Conservation (phyloP, 1,284 basidiomycete species). For the Naganishia sp. region DNA sequence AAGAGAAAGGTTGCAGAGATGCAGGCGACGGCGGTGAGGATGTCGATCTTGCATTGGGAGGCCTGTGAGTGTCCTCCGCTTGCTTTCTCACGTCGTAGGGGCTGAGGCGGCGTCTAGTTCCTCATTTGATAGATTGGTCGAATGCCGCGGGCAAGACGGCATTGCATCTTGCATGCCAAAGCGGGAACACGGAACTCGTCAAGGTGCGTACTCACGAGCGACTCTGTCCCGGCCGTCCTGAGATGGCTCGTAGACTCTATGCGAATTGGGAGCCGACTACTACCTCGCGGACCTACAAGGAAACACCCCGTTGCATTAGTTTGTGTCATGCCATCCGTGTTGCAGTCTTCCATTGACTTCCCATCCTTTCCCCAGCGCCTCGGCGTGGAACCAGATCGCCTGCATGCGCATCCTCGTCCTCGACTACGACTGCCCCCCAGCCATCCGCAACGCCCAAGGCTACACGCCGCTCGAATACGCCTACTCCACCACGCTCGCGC, state of each 20-base stretch:
- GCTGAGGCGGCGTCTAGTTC: constrained; percentile 44
- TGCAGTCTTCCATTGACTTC: background rate
- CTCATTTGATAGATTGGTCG: constrained; percentile 84
- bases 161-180: constrained; percentile 80
- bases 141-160: constrained; percentile 86
- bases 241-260: constrained; percentile 66
- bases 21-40: constrained; percentile 69
- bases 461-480: constrained; percentile 76
- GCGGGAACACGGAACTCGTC: constrained; percentile 84
- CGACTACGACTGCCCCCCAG: constrained; percentile 55
- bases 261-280: constrained; percentile 81
- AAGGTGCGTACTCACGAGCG: constrained; percentile 56
- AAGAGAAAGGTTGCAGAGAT: constrained; percentile 54
- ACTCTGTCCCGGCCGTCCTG: background rate
- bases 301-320: constrained; percentile 92
- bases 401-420: constrained; percentile 77
- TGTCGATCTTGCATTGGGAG: constrained; percentile 77
- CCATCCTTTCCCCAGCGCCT: constrained; percentile 34
- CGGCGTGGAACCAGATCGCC: constrained; percentile 56
- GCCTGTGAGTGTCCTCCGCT: constrained; percentile 57
- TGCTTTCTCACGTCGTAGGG: constrained; percentile 33
- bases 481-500: constrained; percentile 28
- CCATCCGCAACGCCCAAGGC: constrained; percentile 80
- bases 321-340: constrained; percentile 46
- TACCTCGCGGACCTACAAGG: constrained; percentile 86